Percentiles rank a stretch among this genome's conserved stretches.
Evolutionary conservation across 768 basidiomycete genomes (phyloP).

Genomic region (Russula dissimulans): DNA sequence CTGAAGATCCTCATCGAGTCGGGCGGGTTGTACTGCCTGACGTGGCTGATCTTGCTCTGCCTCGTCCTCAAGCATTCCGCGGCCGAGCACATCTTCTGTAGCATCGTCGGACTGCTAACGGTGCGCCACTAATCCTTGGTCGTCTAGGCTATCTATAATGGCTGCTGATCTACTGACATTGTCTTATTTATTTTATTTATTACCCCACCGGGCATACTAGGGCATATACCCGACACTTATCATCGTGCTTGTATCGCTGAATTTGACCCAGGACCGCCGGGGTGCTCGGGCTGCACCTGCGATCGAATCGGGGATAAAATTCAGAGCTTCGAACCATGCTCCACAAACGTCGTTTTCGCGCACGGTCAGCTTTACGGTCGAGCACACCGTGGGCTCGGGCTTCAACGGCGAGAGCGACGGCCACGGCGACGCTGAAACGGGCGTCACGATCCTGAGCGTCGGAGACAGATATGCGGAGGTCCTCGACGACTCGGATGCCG

Average conservation of each 20-base stretch:
- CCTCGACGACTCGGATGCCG: no score
- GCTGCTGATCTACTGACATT: background rate
- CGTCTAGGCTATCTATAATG: background rate
- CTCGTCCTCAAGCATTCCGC: background rate
- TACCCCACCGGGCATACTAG: background rate
- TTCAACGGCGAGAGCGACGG: no score
- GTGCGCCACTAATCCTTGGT: background rate
- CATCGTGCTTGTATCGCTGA: slow-evolving; percentile 24
- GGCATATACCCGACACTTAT: slow-evolving; percentile 17
- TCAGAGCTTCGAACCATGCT: background rate
- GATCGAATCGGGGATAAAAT: background rate
- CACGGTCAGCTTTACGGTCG: background rate
- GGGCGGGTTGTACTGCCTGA: slow-evolving; percentile 15
- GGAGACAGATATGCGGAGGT: background rate
- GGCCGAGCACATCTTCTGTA: background rate
- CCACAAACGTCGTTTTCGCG: background rate
- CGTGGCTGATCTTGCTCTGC: slow-evolving; percentile 9
- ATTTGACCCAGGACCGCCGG: slow-evolving; percentile 13
- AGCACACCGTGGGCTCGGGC: background rate
- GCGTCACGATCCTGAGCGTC: background rate
- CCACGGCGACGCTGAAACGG: background rate
- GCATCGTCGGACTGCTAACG: slow-evolving; percentile 7
- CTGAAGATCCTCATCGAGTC: slow-evolving; percentile 15
- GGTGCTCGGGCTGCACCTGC: background rate
- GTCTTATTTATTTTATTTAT: no score